Evolutionary conservation across 208 protist species (phyloP).

Genomic region (Trypanosoma avium): DNA sequence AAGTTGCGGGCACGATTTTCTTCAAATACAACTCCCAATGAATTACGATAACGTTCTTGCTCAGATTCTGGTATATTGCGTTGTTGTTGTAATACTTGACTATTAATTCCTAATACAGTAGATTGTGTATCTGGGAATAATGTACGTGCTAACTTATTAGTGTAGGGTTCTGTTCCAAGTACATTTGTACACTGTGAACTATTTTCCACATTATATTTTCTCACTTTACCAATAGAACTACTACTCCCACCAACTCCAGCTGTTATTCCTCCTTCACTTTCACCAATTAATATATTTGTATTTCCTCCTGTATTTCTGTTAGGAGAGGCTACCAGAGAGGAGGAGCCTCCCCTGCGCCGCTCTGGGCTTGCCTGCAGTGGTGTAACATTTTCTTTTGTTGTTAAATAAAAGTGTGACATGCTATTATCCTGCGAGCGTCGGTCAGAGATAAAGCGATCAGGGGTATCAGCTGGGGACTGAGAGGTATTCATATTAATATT

Average conservation of each 20-base stretch:
- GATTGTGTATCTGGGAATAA: slow-evolving; percentile 74
- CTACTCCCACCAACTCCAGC: background rate
- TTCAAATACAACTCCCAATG: slow-evolving; percentile 82
- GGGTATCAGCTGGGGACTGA: slow-evolving; percentile 15
- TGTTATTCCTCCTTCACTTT: background rate
- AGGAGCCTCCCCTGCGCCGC: slow-evolving; percentile 26
- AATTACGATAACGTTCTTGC: slow-evolving; percentile 51
- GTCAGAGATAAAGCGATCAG: slow-evolving; percentile 77
- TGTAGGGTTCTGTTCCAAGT: slow-evolving; percentile 78
- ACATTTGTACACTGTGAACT: slow-evolving; percentile 7
- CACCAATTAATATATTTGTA: too few species aligned
- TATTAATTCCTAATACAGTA: slow-evolving; percentile 64
- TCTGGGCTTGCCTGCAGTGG: slow-evolving; percentile 44
- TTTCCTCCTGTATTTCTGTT: slow-evolving; percentile 2
- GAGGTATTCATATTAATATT: too few species aligned
- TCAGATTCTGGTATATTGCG: slow-evolving; percentile 36
- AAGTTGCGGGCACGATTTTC: slow-evolving; percentile 85
- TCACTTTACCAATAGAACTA: slow-evolving; percentile 6
- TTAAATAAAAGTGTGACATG: slow-evolving; percentile 80
- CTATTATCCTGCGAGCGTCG: slow-evolving; percentile 49
- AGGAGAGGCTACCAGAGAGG: slow-evolving; percentile 18
- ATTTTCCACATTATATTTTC: slow-evolving; percentile 16
- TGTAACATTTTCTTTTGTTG: slow-evolving; percentile 61
- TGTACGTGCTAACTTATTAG: slow-evolving; percentile 62
- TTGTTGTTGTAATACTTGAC: slow-evolving; percentile 21